Base-by-base conservation (phyloP, 2,329 filamentous ascomycete species). In the Penicillium verrucosum region DNA sequence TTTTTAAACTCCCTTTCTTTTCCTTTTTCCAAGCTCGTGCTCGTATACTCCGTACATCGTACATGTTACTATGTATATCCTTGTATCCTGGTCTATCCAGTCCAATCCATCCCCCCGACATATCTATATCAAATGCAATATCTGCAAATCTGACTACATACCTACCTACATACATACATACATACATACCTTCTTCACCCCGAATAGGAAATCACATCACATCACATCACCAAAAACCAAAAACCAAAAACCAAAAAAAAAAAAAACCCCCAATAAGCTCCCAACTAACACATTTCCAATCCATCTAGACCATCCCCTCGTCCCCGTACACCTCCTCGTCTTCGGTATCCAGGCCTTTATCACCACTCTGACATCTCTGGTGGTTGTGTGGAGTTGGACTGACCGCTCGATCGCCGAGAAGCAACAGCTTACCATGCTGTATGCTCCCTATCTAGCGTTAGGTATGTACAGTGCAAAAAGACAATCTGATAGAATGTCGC, bases 331-430 rank as follows among this genome's bases (percentile, higher is more conserved):
- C 49, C 74, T 89, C 1, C 78, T 89, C 1, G 72, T 84, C 3
- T 88, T 83, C 63, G 81, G 82, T 0, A 70, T 84, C 10, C 80
- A 87, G 65, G 82, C 84, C 0, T 82, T 80, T 36, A 60, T 88
- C 54, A 87, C 86, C 1, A 88, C 86, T 0, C 65, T 83, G 41
- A 83, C 83, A 0, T 89, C 86, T 65, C 77, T 89, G 44, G 78
- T 80, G 2, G 86, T 89, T 55, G 83, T 82, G 62, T 73, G 82
- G 71, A 77, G 75, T 60, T 89, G 86, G 83, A 68, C 70, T 3
- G 75, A 75, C 45, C 75, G 80, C 30, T 72, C 74, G 0, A 60
- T 68, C 1, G 67, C 65, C 2, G 74, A 83, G 62, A 85, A 83
- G 65, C 66, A 76, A 25, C 75, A 77, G 51, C 64, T 86, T 51